Evolutionary conservation across 805 yeast species (phyloP).

Genomic region (Wickerhamiella lipophila): DNA sequence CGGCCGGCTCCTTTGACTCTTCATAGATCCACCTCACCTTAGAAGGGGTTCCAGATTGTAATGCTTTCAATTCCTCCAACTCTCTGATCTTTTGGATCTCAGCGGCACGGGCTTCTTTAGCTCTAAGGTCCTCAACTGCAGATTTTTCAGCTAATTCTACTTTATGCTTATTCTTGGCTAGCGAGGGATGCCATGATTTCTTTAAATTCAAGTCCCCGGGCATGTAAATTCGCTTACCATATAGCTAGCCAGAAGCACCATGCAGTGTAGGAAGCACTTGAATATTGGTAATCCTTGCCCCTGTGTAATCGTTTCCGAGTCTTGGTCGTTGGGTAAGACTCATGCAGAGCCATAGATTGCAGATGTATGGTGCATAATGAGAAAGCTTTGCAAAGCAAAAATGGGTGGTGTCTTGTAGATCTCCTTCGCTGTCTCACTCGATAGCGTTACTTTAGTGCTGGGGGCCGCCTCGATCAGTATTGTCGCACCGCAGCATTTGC

Average conservation of each 20-base stretch:
- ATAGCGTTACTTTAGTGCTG: no score
- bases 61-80: constrained; percentile 39
- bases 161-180: constrained; percentile 69
- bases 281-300: background rate
- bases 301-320: background rate
- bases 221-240: constrained; percentile 4
- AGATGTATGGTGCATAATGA: no score
- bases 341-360: no score
- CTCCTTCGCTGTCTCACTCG: no score
- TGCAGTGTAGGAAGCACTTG: background rate
- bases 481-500: background rate
- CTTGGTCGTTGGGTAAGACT: no score
- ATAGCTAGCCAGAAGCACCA: background rate
- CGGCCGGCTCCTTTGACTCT: constrained; percentile 11
- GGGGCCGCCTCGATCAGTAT: background rate
- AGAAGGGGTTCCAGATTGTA: constrained; percentile 34
- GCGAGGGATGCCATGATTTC: constrained; percentile 94
- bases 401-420: no score
- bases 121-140: constrained; percentile 54
- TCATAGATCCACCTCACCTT: constrained; percentile 78
- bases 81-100: constrained; percentile 56
- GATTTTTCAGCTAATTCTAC: constrained; percentile 78
- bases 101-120: constrained; percentile 46
- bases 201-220: constrained; percentile 78
- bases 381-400: no score